These are phyloP conservation scores for Acer negundo DNA, from an alignment of 345 rosid genomes.

Conservation along the genomic window DNA sequence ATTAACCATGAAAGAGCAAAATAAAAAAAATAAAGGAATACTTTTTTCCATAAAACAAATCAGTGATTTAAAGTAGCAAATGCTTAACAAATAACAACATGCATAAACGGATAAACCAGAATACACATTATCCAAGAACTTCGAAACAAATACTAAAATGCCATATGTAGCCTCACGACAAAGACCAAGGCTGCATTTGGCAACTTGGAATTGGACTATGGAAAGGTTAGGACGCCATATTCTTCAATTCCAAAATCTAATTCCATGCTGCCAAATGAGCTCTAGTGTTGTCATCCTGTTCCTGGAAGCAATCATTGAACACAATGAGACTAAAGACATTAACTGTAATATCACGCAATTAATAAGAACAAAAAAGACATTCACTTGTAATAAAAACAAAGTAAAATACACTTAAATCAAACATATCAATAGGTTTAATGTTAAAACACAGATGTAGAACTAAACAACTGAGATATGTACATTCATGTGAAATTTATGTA, in stretches of 20 bases:
- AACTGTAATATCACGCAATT: not conserved
- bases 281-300: not conserved
- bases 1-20: slow-evolving; percentile 19
- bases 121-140: not conserved
- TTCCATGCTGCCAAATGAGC: not conserved
- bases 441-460: not conserved
- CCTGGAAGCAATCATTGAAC: not conserved
- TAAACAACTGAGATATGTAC: not conserved
- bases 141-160: not conserved
- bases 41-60: not conserved
- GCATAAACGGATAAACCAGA: not conserved
- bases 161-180: not conserved
- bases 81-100: not conserved
- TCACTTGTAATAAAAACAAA: not conserved
- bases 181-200: not conserved
- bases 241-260: slow-evolving; percentile 5
- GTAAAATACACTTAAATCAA: not conserved
- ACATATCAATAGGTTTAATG: not conserved
- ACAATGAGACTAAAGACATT: not conserved
- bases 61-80: slow-evolving; percentile 10
- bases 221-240: not conserved
- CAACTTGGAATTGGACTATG: not conserved
- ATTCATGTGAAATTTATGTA: not conserved
- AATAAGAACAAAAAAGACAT: not conserved
- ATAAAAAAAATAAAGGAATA: slow-evolving; percentile 1